These are phyloP conservation scores for Malus sieversii DNA, from an alignment of 306 rosid species.

Conservation along the genomic window DNA sequence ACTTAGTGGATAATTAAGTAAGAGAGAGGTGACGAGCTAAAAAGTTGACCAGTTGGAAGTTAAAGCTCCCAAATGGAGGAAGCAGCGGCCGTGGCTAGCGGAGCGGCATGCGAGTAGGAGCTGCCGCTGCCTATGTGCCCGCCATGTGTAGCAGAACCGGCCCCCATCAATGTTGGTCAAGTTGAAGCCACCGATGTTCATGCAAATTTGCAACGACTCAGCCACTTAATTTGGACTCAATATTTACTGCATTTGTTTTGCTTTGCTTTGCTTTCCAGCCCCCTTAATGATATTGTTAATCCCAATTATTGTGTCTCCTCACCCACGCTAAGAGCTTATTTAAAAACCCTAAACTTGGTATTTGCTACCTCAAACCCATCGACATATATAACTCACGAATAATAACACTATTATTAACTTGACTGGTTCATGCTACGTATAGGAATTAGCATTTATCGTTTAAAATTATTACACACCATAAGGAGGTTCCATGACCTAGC, in stretches of 20 bases:
- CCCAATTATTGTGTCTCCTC: not conserved
- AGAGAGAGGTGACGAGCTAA: not conserved
- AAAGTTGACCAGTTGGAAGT: not conserved
- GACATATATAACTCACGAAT: not conserved
- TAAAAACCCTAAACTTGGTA: not conserved
- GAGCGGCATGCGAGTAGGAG: conserved; percentile 33
- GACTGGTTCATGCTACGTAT: not conserved
- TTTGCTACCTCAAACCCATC: not conserved
- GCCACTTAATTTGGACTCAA: not conserved
- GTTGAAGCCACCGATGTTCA: not conserved
- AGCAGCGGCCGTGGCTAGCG: conserved; percentile 46
- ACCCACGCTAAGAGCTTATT: not conserved
- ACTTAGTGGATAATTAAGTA: not conserved
- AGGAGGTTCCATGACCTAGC: not conserved
- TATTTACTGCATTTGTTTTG: not conserved
- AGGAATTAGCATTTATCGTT: not conserved
- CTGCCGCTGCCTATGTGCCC: conserved; percentile 41
- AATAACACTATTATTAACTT: not conserved
- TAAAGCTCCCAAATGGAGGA: not conserved
- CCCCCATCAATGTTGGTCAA: conserved; percentile 3
- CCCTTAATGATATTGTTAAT: not conserved
- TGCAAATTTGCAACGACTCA: not conserved
- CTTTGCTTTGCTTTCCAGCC: not conserved
- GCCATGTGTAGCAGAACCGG: conserved; percentile 35
- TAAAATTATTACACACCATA: not conserved